Percentiles rank a stretch among this genome's conserved stretches.
Conservation (phyloP, 2,329 filamentous ascomycete genomes). For the Arthrinium phaeospermum region DNA sequence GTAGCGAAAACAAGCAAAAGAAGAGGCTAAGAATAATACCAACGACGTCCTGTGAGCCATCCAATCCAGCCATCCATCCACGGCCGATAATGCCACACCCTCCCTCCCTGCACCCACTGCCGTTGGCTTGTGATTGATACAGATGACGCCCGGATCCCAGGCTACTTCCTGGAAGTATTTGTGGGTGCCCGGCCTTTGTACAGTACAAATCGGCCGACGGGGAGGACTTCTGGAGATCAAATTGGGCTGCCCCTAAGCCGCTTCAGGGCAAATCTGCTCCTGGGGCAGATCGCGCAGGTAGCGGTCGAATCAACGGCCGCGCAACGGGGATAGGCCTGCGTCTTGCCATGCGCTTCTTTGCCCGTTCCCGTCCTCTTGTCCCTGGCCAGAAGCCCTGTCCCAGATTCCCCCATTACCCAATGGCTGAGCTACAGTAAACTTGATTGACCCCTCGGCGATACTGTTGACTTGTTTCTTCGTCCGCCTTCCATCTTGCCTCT, state of each 20-base stretch:
- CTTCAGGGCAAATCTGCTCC: constrained; percentile 1
- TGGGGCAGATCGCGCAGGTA: neutral
- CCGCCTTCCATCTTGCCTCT: neutral
- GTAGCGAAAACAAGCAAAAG: constrained; percentile 12
- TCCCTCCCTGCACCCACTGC: neutral
- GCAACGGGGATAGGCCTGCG: neutral
- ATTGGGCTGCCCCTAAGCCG: neutral
- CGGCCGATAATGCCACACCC: constrained; percentile 8
- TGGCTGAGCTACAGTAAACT: too few relatives aligned
- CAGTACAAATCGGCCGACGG: neutral
- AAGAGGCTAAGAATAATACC: neutral
- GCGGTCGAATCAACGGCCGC: constrained; percentile 1
- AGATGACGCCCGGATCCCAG: constrained; percentile 11
- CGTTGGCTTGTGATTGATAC: constrained; percentile 15
- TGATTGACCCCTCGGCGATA: neutral
- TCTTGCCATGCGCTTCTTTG: neutral
- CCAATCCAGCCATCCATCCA: neutral
- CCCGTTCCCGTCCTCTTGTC: neutral
- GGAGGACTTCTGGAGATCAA: neutral
- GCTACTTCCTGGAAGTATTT: neutral
- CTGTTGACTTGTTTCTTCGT: neutral
- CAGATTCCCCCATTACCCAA: neutral
- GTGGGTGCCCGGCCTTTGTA: neutral
- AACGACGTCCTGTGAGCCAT: neutral
- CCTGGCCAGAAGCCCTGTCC: neutral